Conservation (phyloP, 108 stramenopile genomes). For the Parietichytrium sp. region DNA sequence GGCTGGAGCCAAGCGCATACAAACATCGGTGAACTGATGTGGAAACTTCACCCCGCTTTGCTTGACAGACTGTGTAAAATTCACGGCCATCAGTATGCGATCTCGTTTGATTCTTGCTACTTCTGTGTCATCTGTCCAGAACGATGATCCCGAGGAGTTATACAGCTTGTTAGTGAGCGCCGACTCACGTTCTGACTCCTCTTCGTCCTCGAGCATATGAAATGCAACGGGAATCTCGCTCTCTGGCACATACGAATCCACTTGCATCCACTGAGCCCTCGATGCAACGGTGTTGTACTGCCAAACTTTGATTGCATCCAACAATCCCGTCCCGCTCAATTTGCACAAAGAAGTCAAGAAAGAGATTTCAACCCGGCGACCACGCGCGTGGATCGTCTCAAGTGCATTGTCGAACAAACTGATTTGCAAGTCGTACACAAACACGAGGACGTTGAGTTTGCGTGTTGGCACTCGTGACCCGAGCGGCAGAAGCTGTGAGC, state of each 20-base stretch:
- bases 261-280: conserved; percentile 8
- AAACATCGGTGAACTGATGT: neutral
- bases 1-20: neutral
- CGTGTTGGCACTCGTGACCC: too few relatives aligned
- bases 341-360: neutral
- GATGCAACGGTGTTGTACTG: neutral
- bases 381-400: conserved; percentile 23
- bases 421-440: neutral
- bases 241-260: conserved; percentile 34
- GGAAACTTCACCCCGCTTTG: neutral
- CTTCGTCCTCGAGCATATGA: neutral
- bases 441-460: neutral
- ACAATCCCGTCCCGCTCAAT: neutral
- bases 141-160: too few relatives aligned
- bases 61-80: neutral
- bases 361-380: neutral
- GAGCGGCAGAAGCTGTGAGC: too few relatives aligned
- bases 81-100: neutral
- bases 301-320: neutral
- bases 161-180: neutral
- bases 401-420: neutral
- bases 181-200: neutral
- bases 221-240: conserved; percentile 24
- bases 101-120: neutral
- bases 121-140: neutral